Conservation (phyloP, 1,284 basidiomycete genomes). For the Marasmius oreades region DNA sequence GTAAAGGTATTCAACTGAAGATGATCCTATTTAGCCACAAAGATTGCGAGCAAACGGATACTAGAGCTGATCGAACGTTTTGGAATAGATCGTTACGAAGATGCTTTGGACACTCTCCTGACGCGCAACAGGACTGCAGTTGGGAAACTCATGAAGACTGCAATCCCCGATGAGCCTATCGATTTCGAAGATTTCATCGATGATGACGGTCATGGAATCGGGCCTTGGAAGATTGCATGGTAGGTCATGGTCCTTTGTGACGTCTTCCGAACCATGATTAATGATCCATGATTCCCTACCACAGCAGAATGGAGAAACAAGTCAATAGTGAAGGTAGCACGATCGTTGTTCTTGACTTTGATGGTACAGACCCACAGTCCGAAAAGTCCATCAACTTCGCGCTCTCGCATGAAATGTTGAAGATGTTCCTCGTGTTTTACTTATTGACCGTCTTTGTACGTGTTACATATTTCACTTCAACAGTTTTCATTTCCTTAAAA, state of each 20-base stretch:
- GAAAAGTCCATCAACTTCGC: slow-evolving; percentile 25
- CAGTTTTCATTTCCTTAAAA: background rate
- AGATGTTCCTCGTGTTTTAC: slow-evolving; percentile 29
- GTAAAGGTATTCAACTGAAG: background rate
- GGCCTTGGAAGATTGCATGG: slow-evolving; percentile 26
- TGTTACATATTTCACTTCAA: too few species aligned
- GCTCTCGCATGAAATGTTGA: slow-evolving; percentile 24
- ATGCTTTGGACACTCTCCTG: slow-evolving; percentile 20
- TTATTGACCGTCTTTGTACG: slow-evolving; percentile 24
- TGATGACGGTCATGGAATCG: slow-evolving; percentile 23
- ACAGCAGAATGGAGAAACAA: slow-evolving; percentile 15
- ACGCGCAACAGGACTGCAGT: slow-evolving; percentile 22
- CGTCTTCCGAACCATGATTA: background rate
- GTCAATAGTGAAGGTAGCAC: slow-evolving; percentile 15
- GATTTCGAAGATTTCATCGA: slow-evolving; percentile 27
- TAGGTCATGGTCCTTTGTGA: background rate
- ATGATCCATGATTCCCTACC: background rate
- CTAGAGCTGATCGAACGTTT: slow-evolving; percentile 27
- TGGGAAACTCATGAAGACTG: slow-evolving; percentile 21
- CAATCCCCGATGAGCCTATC: slow-evolving; percentile 20
- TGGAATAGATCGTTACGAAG: slow-evolving; percentile 20
- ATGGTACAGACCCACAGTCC: slow-evolving; percentile 25
- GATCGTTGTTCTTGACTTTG: slow-evolving; percentile 22
- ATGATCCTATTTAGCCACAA: slow-evolving; percentile 15
- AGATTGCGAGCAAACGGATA: slow-evolving; percentile 23